Percentiles rank a stretch among this genome's conserved stretches.
These are phyloP conservation scores for Aurantiochytrium sp. DNA, from an alignment of 108 stramenopile genomes.

Conservation along the genomic window DNA sequence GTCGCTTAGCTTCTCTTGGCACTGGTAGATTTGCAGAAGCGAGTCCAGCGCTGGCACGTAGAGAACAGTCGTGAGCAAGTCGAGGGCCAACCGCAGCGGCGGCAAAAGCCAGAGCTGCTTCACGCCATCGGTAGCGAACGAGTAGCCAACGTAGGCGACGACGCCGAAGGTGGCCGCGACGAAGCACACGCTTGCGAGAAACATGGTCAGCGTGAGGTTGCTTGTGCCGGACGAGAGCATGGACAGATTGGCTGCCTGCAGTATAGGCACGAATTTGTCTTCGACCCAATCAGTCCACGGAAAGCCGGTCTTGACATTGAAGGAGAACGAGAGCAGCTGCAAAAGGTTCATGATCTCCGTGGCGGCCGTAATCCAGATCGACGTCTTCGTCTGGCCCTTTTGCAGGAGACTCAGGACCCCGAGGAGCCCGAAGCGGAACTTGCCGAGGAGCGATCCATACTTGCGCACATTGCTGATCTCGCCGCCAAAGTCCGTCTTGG, in stretches of 20 bases:
- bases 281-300: neutral
- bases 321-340: neutral
- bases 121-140: neutral
- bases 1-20: neutral
- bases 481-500: neutral
- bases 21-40: neutral
- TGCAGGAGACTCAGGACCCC: neutral
- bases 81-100: neutral
- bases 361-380: neutral
- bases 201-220: neutral
- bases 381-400: neutral
- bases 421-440: neutral
- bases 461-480: neutral
- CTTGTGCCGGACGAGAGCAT: neutral
- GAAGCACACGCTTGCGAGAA: neutral
- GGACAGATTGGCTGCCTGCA: neutral
- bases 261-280: neutral
- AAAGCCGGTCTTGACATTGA: neutral
- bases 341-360: neutral
- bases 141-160: neutral
- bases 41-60: neutral
- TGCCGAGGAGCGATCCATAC: neutral
- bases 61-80: neutral
- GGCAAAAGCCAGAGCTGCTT: neutral
- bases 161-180: neutral